A percentile compares a stretch with the other conserved stretches of the same genome.
Evolutionary conservation across 2,329 filamentous ascomycete species (phyloP).

Genomic region (Huntiella savannae): DNA sequence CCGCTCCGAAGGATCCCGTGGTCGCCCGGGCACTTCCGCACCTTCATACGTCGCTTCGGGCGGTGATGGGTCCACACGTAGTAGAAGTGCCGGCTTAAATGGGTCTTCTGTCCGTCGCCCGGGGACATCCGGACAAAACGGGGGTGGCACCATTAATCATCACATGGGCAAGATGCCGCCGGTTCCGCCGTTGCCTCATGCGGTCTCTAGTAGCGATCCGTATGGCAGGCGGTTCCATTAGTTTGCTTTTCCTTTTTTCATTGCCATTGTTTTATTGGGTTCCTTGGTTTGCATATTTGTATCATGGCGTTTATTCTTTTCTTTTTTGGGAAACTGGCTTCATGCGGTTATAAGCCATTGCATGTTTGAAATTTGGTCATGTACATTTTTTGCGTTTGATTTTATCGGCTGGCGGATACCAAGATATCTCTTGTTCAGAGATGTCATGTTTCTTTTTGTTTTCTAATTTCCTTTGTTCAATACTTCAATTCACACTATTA

Average conservation of each 20-base stretch:
- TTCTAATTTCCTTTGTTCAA: too few species aligned
- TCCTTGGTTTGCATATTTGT: background rate
- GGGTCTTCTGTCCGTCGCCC: background rate
- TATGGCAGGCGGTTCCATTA: conserved; percentile 9
- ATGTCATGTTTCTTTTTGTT: too few species aligned
- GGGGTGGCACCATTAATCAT: background rate
- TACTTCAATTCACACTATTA: background rate
- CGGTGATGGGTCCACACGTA: background rate
- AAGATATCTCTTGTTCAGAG: too few species aligned
- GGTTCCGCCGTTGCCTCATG: conserved; percentile 9
- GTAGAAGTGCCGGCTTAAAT: background rate
- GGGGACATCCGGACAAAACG: background rate
- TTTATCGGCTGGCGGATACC: too few species aligned
- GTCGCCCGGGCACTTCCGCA: background rate
- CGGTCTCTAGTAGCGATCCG: conserved; percentile 6
- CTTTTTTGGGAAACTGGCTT: conserved; percentile 1
- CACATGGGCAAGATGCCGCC: conserved; percentile 4
- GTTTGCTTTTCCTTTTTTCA: background rate
- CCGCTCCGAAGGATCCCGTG: conserved; percentile 2
- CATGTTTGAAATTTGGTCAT: background rate
- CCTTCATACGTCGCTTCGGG: background rate
- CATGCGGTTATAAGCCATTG: conserved; percentile 1
- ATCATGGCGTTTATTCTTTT: conserved; percentile 4
- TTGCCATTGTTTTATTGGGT: background rate
- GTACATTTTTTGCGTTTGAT: too few species aligned